A percentile compares a stretch with the other conserved stretches of the same genome.
Evolutionary conservation across 164 flowering plant species (phyloP).

Genomic region (Warburgia ugandensis): DNA sequence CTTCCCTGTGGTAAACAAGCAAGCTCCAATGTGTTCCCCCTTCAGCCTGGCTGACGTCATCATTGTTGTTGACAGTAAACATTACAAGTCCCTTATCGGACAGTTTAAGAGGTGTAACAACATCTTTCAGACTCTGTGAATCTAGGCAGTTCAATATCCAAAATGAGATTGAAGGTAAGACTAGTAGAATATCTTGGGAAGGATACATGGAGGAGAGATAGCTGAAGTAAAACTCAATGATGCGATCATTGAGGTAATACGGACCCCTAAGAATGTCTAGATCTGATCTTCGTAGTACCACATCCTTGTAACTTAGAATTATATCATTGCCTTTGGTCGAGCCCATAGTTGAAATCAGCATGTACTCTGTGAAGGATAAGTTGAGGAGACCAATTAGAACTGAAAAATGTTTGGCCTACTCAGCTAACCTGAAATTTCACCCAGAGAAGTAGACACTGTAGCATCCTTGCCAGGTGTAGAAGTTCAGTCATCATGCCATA

Average conservation of each 20-base stretch:
- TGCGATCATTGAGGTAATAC: slow-evolving; percentile 70
- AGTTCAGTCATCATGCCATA: too few species aligned
- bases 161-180: slow-evolving; percentile 70
- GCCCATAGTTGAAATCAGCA: slow-evolving; percentile 11
- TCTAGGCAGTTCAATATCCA: slow-evolving; percentile 68
- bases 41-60: slow-evolving; percentile 48
- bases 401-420: too few species aligned
- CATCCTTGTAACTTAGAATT: slow-evolving; percentile 81
- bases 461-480: too few species aligned
- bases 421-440: too few species aligned
- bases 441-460: too few species aligned
- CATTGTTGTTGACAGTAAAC: slow-evolving; percentile 66
- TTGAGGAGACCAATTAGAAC: too few species aligned
- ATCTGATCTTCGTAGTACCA: slow-evolving; percentile 69
- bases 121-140: slow-evolving; percentile 30
- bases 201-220: slow-evolving; percentile 41
- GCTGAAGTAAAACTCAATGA: slow-evolving; percentile 80
- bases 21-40: slow-evolving; percentile 94
- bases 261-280: slow-evolving; percentile 64
- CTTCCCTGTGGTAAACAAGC: slow-evolving; percentile 45
- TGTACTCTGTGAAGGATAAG: too few species aligned
- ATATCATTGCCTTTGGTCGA: slow-evolving; percentile 37
- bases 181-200: slow-evolving; percentile 46
- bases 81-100: slow-evolving; percentile 42
- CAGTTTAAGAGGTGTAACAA: slow-evolving; percentile 59